Percentiles rank a stretch among this genome's conserved stretches.
These are phyloP conservation scores for Pinus albicaulis DNA, from an alignment of 75 land plant genomes.

Conservation along the genomic window DNA sequence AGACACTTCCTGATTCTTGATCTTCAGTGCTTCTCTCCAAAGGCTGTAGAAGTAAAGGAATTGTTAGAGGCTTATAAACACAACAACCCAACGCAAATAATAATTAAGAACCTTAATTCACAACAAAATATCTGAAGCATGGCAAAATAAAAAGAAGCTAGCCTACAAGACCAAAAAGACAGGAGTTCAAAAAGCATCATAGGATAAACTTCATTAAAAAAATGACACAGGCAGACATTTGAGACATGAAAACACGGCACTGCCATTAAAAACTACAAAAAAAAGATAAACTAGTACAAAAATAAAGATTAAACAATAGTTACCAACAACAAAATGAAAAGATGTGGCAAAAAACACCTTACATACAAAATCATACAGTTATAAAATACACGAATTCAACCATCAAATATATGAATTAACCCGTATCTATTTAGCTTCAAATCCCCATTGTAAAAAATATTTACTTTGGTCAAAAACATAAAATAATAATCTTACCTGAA, in stretches of 20 bases:
- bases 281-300: too few species aligned
- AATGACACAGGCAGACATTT: background rate
- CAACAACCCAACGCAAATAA: background rate
- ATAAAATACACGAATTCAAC: too few species aligned
- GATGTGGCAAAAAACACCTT: too few species aligned
- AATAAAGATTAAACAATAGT: too few species aligned
- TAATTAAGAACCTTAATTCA: background rate
- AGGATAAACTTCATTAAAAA: background rate
- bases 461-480: too few species aligned
- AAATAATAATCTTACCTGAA: too few species aligned
- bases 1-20: constrained; percentile 7
- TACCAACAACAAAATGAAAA: too few species aligned
- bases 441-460: too few species aligned
- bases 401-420: too few species aligned
- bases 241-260: background rate
- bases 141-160: background rate
- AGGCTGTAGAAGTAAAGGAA: background rate
- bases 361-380: too few species aligned
- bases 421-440: too few species aligned
- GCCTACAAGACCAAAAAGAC: background rate
- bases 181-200: background rate
- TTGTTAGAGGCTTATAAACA: background rate
- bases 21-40: constrained; percentile 9
- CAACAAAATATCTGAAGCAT: background rate
- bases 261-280: background rate